A percentile compares a stretch with the other conserved stretches of the same genome.
Evolutionary conservation across 2,329 filamentous ascomycete species (phyloP).

Genomic region (Laburnicola sp.): DNA sequence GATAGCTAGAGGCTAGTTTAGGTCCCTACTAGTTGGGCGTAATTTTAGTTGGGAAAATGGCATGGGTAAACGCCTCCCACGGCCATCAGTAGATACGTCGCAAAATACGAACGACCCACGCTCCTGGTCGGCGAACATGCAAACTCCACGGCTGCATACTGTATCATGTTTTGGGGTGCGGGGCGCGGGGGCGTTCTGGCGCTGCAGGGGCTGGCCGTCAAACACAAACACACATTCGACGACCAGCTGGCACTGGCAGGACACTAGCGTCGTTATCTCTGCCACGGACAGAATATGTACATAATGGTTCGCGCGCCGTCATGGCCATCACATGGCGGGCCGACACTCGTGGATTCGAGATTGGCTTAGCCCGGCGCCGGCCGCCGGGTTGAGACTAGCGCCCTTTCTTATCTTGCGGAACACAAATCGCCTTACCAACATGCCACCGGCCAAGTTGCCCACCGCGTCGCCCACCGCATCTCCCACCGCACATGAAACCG

Average conservation of each 20-base stretch:
- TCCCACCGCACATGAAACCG: constrained; percentile 30
- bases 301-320: constrained; percentile 11
- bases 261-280: constrained; percentile 9
- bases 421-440: constrained; percentile 21
- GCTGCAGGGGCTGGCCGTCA: constrained; percentile 20
- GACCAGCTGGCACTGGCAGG: neutral
- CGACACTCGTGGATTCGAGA: neutral
- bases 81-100: no score
- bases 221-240: neutral
- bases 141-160: no score
- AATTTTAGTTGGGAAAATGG: no score
- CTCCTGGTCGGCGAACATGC: no score
- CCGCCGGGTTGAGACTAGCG: neutral
- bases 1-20: no score
- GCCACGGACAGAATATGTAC: constrained; percentile 8
- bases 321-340: neutral
- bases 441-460: constrained; percentile 37
- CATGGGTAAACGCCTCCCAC: no score
- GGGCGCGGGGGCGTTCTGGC: constrained; percentile 25
- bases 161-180: neutral
- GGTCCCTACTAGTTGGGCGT: no score
- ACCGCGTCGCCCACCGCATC: constrained; percentile 35
- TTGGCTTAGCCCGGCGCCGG: neutral
- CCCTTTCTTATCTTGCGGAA: constrained; percentile 21
- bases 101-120: no score